Conservation (phyloP, 164 flowering plant species). For the Chimonanthus praecox region DNA sequence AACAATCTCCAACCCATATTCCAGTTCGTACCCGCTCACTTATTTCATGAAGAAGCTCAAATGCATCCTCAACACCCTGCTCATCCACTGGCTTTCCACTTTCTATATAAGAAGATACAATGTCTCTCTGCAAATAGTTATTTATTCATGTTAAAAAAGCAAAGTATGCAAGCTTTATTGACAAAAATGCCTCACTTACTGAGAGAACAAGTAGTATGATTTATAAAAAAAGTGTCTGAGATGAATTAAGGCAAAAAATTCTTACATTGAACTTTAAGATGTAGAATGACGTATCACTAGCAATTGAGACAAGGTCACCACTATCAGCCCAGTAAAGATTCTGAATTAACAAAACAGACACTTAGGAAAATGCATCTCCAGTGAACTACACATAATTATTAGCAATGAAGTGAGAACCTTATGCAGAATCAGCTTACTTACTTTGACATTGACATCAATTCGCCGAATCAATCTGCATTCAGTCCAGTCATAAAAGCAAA, state of each 20-base stretch:
- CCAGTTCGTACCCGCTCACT: slow-evolving; percentile 95
- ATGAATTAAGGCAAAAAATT: background rate
- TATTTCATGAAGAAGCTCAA: slow-evolving; percentile 91
- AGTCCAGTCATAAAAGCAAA: slow-evolving; percentile 97
- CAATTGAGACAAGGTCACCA: slow-evolving; percentile 91
- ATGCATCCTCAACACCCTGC: slow-evolving; percentile 95
- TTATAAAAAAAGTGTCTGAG: background rate
- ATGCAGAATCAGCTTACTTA: slow-evolving; percentile 22
- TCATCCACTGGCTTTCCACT: slow-evolving; percentile 85
- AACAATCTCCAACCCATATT: slow-evolving; percentile 97
- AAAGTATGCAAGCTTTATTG: background rate
- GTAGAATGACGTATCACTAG: slow-evolving; percentile 89
- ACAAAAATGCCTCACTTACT: background rate
- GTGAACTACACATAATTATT: no score
- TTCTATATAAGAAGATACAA: slow-evolving; percentile 73
- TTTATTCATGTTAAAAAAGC: background rate
- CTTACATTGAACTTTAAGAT: slow-evolving; percentile 93
- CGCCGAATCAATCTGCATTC: slow-evolving; percentile 90
- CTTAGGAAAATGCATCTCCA: no score
- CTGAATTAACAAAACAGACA: slow-evolving; percentile 30
- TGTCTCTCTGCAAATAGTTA: slow-evolving; percentile 55
- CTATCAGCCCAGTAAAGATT: slow-evolving; percentile 98
- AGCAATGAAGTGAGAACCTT: no score
- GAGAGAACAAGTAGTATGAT: background rate
- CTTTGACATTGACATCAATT: slow-evolving; percentile 97